A percentile compares a stretch with the other conserved stretches of the same genome.
phyloP scores from a whole-genome alignment of 139 green algal genomes.

The Coelastrella sp. region DNA sequence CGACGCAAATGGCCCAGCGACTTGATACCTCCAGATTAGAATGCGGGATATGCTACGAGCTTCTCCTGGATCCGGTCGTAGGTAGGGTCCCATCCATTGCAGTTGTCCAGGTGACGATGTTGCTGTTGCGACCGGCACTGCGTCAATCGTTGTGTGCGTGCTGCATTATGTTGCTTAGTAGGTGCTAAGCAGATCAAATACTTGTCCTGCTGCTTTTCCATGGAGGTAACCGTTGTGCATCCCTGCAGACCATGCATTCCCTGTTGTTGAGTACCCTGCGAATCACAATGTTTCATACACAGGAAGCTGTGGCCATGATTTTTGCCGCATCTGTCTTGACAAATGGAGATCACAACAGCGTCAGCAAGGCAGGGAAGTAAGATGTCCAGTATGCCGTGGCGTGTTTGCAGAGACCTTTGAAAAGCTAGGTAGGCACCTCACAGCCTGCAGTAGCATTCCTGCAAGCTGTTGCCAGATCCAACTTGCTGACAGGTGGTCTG shows the following conservation, averaged over 20 bases:
- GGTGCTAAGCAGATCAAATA: too few species aligned
- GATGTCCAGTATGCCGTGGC: constrained; percentile 38
- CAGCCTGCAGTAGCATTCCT: neutral
- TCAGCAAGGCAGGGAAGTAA: neutral
- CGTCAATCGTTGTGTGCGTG: neutral
- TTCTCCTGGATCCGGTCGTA: constrained; percentile 35
- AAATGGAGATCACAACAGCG: constrained; percentile 24
- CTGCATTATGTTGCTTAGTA: neutral
- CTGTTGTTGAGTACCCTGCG: too few species aligned
- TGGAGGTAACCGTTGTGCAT: neutral
- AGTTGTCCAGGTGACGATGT: neutral
- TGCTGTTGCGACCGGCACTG: neutral
- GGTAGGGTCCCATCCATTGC: neutral
- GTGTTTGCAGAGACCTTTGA: constrained; percentile 20
- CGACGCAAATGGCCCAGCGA: neutral
- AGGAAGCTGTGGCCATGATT: constrained; percentile 45
- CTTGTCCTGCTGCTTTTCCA: too few species aligned
- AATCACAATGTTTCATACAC: neutral
- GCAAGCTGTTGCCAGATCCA: too few species aligned
- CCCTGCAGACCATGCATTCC: neutral
- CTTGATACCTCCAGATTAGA: constrained; percentile 10
- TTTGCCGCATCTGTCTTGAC: constrained; percentile 35
- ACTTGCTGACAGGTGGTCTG: neutral
- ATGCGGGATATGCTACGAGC: constrained; percentile 41
- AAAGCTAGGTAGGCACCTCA: neutral